A percentile compares a stretch with the other conserved stretches of the same genome.
These are phyloP conservation scores for Arabidopsis hybrid DNA, from an alignment of 441 rosid species.

Conservation along the genomic window DNA sequence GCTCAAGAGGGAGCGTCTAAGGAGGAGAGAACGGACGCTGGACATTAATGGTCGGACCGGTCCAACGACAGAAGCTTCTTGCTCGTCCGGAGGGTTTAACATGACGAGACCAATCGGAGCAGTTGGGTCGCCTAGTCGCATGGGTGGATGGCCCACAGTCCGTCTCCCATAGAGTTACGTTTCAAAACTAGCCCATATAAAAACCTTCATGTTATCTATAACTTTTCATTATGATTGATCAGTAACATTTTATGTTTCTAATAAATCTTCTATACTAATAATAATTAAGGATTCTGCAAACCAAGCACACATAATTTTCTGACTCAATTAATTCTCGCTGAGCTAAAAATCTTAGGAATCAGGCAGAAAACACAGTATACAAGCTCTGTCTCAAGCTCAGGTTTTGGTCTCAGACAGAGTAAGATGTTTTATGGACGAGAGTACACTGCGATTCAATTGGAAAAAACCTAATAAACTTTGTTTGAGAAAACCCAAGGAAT, in stretches of 20 bases:
- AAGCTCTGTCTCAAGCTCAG: slow-evolving; percentile 29
- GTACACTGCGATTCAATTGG: slow-evolving; percentile 5
- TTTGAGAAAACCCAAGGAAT: slow-evolving; percentile 21
- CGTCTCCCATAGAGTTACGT: slow-evolving; percentile 43
- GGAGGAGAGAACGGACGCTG: slow-evolving; percentile 53
- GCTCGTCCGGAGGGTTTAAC: slow-evolving; percentile 42
- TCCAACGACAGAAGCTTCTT: slow-evolving; percentile 48
- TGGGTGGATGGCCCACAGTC: slow-evolving; percentile 54
- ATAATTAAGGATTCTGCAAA: slow-evolving; percentile 4
- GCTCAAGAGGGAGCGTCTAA: slow-evolving; percentile 55
- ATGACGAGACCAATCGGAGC: slow-evolving; percentile 23
- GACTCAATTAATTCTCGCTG: neutral
- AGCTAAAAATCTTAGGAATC: slow-evolving; percentile 1
- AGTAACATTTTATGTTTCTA: slow-evolving; percentile 13
- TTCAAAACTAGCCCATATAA: neutral
- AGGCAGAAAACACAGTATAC: neutral
- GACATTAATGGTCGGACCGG: slow-evolving; percentile 26
- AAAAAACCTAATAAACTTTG: slow-evolving; percentile 4
- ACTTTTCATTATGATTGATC: slow-evolving; percentile 7
- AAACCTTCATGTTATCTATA: slow-evolving; percentile 16
- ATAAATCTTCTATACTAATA: neutral
- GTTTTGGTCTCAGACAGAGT: slow-evolving; percentile 37
- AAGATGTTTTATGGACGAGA: slow-evolving; percentile 25
- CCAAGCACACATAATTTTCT: neutral
- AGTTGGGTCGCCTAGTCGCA: slow-evolving; percentile 43